These are phyloP conservation scores for Geotrichum siamense DNA, from an alignment of 1,139 yeast species.

Conservation along the genomic window DNA sequence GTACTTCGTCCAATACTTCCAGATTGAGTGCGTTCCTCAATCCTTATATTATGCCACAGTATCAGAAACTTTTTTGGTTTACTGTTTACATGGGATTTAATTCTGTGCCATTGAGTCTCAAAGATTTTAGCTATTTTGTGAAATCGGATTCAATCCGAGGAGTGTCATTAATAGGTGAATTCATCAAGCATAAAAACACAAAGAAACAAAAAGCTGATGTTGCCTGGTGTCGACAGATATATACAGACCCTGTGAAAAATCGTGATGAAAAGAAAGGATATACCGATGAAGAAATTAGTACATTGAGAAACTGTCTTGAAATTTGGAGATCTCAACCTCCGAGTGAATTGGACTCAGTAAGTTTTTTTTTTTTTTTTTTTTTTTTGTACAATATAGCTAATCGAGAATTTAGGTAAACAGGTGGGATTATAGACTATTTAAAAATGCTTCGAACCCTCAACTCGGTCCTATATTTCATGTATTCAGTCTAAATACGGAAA, in stretches of 20 bases:
- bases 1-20: conserved; percentile 15
- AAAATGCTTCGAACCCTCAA: neutral
- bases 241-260: neutral
- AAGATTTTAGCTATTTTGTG: conserved; percentile 20
- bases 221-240: neutral
- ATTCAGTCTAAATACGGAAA: neutral
- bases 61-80: conserved; percentile 12
- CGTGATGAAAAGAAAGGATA: neutral
- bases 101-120: conserved; percentile 16
- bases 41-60: conserved; percentile 6
- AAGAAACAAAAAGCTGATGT: conserved; percentile 3
- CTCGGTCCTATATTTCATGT: neutral
- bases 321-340: conserved; percentile 9
- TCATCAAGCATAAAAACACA: conserved; percentile 11
- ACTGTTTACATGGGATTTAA: conserved; percentile 10
- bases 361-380: conserved; percentile 1
- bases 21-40: conserved; percentile 20
- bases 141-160: conserved; percentile 18
- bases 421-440: conserved; percentile 21
- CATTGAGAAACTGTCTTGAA: conserved; percentile 7
- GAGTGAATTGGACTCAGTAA: conserved; percentile 7
- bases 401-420: conserved; percentile 10
- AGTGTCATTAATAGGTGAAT: conserved; percentile 22
- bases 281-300: neutral
- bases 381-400: conserved; percentile 6